Conservation (phyloP, 2,329 filamentous ascomycete species). For the Cephalotrichum gorgonifer region DNA sequence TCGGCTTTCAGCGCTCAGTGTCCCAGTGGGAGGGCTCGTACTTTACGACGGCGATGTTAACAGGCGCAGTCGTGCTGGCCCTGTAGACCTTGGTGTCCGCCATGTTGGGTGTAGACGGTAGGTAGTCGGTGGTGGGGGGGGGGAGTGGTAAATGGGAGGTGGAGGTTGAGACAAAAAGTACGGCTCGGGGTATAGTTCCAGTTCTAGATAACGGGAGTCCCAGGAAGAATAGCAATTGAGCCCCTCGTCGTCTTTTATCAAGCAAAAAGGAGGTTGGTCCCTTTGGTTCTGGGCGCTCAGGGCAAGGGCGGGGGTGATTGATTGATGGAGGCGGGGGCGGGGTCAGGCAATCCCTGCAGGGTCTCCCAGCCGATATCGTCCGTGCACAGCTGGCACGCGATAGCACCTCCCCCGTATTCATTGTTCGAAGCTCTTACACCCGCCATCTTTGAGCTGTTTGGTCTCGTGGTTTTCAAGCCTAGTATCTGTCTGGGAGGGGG, state of each 20-base stretch:
- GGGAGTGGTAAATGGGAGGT: not conserved
- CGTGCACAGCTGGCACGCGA: not conserved
- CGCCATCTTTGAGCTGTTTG: no score
- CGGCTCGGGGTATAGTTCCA: not conserved
- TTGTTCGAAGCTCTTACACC: no score
- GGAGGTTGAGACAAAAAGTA: not conserved
- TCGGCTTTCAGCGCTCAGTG: no score
- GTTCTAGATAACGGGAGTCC: not conserved
- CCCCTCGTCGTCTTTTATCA: not conserved
- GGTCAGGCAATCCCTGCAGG: not conserved
- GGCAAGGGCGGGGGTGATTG: no score
- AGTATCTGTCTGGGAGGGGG: no score
- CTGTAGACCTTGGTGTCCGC: conserved; percentile 59
- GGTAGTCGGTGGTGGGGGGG: no score
- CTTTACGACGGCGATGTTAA: conserved; percentile 99
- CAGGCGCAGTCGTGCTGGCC: conserved; percentile 90
- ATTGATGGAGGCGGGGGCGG: not conserved
- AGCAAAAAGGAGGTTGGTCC: not conserved
- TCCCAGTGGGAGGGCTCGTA: conserved; percentile 30
- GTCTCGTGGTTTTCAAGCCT: no score
- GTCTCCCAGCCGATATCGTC: not conserved
- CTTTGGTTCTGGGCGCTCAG: no score
- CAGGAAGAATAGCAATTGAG: not conserved
- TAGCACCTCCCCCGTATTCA: no score
- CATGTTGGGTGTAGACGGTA: no score